Percentiles rank a stretch among this genome's conserved stretches.
Conservation (phyloP, 768 basidiomycete genomes). For the Leccinum incarnatum region DNA sequence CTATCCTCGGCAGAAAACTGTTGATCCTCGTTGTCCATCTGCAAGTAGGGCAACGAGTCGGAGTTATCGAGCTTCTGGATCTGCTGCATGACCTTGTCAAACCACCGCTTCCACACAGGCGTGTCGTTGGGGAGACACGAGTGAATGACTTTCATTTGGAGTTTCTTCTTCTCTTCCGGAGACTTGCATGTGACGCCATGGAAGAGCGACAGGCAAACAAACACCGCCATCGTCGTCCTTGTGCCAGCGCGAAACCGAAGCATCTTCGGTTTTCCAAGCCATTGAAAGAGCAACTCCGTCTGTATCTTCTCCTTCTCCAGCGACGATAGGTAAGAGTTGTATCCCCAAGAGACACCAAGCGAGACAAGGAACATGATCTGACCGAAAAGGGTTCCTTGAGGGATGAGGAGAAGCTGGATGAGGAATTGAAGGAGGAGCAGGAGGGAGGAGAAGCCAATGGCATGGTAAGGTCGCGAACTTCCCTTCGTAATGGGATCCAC, state of each 20-base stretch:
- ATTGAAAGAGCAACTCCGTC: conserved; percentile 10
- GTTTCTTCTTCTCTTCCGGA: neutral
- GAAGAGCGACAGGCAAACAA: conserved; percentile 25
- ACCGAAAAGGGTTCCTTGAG: conserved; percentile 34
- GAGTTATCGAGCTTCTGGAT: neutral
- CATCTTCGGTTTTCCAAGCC: conserved; percentile 12
- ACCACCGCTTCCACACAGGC: conserved; percentile 23
- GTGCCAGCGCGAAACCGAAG: conserved; percentile 14
- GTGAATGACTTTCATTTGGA: conserved; percentile 11
- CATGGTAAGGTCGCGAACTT: conserved; percentile 4
- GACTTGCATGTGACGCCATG: conserved; percentile 2
- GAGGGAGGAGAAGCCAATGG: conserved; percentile 28
- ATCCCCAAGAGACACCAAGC: conserved; percentile 33
- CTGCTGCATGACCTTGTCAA: conserved; percentile 18
- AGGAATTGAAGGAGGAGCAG: conserved; percentile 32
- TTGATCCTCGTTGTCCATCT: neutral
- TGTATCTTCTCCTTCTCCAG: conserved; percentile 35
- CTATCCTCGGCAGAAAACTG: neutral
- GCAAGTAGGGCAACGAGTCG: neutral
- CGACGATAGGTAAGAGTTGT: conserved; percentile 33
- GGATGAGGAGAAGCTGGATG: conserved; percentile 33
- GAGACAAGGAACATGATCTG: conserved; percentile 34
- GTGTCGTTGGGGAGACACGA: conserved; percentile 24
- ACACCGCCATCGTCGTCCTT: conserved; percentile 23
- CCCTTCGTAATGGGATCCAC: neutral